phyloP scores from a whole-genome alignment of 257 asterid genomes.

The Nicotiana noctiflora region DNA sequence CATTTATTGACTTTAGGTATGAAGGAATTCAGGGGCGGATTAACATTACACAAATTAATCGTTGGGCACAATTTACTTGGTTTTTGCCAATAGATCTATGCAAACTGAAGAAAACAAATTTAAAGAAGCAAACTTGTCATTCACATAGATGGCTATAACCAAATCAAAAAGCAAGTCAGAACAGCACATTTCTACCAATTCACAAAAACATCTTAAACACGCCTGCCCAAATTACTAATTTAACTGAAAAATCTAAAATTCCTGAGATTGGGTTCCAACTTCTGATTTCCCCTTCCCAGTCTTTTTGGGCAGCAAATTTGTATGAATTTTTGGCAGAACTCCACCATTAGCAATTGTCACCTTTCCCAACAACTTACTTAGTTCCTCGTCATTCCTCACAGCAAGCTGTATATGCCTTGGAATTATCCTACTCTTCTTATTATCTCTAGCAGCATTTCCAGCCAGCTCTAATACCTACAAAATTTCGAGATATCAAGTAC shows the following conservation, averaged over 20 bases:
- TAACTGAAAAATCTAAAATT: slow-evolving; percentile 3
- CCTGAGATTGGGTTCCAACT: slow-evolving; percentile 44
- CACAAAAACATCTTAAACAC: background rate
- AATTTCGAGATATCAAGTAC: background rate
- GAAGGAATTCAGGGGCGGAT: too few species aligned
- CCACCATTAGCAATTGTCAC: slow-evolving; percentile 63
- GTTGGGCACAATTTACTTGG: too few species aligned
- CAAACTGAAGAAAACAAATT: background rate
- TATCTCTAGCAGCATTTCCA: slow-evolving; percentile 70
- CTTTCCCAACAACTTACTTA: slow-evolving; percentile 39
- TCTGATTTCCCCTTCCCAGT: slow-evolving; percentile 37
- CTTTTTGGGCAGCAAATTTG: slow-evolving; percentile 43
- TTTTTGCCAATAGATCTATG: too few species aligned
- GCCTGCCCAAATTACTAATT: background rate
- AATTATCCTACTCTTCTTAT: slow-evolving; percentile 49
- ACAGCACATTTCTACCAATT: background rate
- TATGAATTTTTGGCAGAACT: slow-evolving; percentile 47
- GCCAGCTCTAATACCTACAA: slow-evolving; percentile 55
- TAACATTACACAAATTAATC: too few species aligned
- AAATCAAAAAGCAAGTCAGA: background rate
- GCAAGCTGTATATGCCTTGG: slow-evolving; percentile 61
- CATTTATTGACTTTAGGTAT: too few species aligned
- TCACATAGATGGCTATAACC: background rate
- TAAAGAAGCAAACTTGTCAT: background rate
- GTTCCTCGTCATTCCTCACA: slow-evolving; percentile 55